Percentiles rank a stretch among this genome's conserved stretches.
Conservation (phyloP, 1,284 basidiomycete genomes). For the Fistulinella staudtii region DNA sequence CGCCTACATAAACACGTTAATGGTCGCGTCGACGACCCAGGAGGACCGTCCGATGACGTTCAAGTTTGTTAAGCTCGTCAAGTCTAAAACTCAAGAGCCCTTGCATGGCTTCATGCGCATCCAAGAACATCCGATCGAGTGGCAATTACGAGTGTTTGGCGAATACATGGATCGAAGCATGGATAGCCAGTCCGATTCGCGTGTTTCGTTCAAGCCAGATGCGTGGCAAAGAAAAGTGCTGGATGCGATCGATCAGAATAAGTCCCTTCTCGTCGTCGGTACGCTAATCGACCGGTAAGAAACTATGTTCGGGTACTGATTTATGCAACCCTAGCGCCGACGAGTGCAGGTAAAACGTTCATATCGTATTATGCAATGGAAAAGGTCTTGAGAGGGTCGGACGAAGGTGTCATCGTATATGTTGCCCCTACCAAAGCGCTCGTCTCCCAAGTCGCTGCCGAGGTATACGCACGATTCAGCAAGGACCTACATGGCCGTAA, state of each 20-base stretch:
- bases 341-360: slow-evolving; percentile 71
- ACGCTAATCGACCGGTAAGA: too few relatives aligned
- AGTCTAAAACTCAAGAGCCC: slow-evolving; percentile 39
- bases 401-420: slow-evolving; percentile 67
- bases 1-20: slow-evolving; percentile 33
- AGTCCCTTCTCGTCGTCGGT: slow-evolving; percentile 66
- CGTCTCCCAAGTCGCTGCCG: slow-evolving; percentile 64
- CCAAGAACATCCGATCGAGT: slow-evolving; percentile 51
- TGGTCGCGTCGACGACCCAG: slow-evolving; percentile 11
- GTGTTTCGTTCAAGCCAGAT: slow-evolving; percentile 64
- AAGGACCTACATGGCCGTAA: slow-evolving; percentile 52
- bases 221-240: slow-evolving; percentile 67
- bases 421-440: slow-evolving; percentile 72
- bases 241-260: slow-evolving; percentile 55
- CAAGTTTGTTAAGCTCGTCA: slow-evolving; percentile 52
- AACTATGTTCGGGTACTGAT: not conserved
- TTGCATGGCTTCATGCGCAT: slow-evolving; percentile 54
- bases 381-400: slow-evolving; percentile 52
- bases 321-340: slow-evolving; percentile 44
- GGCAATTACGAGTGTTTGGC: slow-evolving; percentile 68
- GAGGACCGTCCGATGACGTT: slow-evolving; percentile 46
- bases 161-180: slow-evolving; percentile 70
- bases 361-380: slow-evolving; percentile 77
- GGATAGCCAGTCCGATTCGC: slow-evolving; percentile 53
- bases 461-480: slow-evolving; percentile 64